Conservation (phyloP, 768 basidiomycete species). For the Dictyophora rubrovolvata region DNA sequence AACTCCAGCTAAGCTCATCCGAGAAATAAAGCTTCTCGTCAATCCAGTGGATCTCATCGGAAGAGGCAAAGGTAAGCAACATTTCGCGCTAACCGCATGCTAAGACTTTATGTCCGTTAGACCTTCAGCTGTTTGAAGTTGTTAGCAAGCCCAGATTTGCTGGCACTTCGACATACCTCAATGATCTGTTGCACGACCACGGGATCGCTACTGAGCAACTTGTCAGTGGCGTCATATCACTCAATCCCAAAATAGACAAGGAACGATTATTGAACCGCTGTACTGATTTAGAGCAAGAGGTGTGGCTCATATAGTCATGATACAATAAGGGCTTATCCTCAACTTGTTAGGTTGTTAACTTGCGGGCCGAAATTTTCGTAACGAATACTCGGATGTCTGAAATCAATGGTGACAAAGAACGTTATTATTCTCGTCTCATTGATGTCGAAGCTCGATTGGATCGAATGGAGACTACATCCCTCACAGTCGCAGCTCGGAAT, state of each 20-base stretch:
- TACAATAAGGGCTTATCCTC: neutral
- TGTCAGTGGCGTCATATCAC: constrained; percentile 45
- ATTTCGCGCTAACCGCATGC: neutral
- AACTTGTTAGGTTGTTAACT: constrained; percentile 37
- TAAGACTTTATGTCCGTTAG: neutral
- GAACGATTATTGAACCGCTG: constrained; percentile 31
- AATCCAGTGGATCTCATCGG: constrained; percentile 39
- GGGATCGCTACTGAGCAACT: constrained; percentile 49
- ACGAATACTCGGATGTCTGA: constrained; percentile 42
- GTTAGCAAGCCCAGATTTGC: neutral
- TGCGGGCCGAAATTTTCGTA: constrained; percentile 49
- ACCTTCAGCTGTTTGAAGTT: neutral
- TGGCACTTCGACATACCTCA: constrained; percentile 19
- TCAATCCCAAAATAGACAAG: constrained; percentile 29
- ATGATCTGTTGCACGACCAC: constrained; percentile 41
- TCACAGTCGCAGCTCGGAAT: constrained; percentile 21
- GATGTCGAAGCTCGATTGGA: constrained; percentile 54
- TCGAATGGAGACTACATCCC: constrained; percentile 35
- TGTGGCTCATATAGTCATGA: constrained; percentile 16
- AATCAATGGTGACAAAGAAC: constrained; percentile 36
- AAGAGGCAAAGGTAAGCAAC: constrained; percentile 25
- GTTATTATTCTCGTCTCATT: constrained; percentile 40
- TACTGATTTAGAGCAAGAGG: constrained; percentile 52
- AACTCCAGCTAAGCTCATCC: constrained; percentile 41
- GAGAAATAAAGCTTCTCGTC: constrained; percentile 52